phyloP scores from a whole-genome alignment of 2,329 filamentous ascomycete species.

The Diaporthe nobilis region DNA sequence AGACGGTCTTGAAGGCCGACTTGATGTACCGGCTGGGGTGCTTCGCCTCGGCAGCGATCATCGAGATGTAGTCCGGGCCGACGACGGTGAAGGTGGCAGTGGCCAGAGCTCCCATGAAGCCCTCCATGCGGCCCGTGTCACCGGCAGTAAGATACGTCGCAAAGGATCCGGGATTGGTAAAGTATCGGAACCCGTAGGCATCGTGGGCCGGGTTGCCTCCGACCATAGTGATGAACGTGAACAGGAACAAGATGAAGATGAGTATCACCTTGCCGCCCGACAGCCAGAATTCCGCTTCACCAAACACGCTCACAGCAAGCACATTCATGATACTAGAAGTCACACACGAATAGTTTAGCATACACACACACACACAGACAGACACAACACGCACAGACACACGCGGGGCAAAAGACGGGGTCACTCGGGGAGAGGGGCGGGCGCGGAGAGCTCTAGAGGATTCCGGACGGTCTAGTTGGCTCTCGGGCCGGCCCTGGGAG shows the following conservation, averaged over 20 bases:
- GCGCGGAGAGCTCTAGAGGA: slow-evolving; percentile 30
- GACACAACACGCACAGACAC: slow-evolving; percentile 3
- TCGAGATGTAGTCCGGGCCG: slow-evolving; percentile 77
- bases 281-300: slow-evolving; percentile 81
- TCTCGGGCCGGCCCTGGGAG: slow-evolving; percentile 2
- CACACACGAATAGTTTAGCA: slow-evolving; percentile 45
- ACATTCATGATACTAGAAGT: slow-evolving; percentile 69
- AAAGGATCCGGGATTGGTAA: slow-evolving; percentile 74
- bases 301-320: slow-evolving; percentile 75
- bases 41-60: slow-evolving; percentile 78
- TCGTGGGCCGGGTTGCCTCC: slow-evolving; percentile 81
- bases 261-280: slow-evolving; percentile 75
- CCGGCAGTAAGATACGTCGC: slow-evolving; percentile 73
- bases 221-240: slow-evolving; percentile 84
- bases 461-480: slow-evolving; percentile 29
- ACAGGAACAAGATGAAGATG: slow-evolving; percentile 76
- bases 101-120: slow-evolving; percentile 78
- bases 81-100: slow-evolving; percentile 74
- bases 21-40: slow-evolving; percentile 76
- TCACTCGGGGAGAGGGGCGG: slow-evolving; percentile 15
- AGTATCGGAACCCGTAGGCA: slow-evolving; percentile 80
- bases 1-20: slow-evolving; percentile 79
- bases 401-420: slow-evolving; percentile 18
- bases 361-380: slow-evolving; percentile 22
- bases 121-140: slow-evolving; percentile 76